Evolutionary conservation across 2,329 filamentous ascomycete species (phyloP).

Genomic region (Sclerotinia glacialis): DNA sequence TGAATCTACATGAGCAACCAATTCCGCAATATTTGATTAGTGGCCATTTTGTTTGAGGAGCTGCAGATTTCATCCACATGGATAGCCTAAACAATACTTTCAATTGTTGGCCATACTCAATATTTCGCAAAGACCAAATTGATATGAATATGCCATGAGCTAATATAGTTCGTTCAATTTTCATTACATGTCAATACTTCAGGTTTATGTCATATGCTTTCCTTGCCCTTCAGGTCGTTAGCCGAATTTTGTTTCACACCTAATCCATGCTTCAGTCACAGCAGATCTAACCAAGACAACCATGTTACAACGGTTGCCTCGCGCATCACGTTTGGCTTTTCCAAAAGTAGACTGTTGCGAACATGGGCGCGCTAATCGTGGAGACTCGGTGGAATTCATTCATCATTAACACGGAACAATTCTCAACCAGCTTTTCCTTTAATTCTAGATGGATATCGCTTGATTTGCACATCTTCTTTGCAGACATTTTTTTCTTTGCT

Average conservation of each 20-base stretch:
- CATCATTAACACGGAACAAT: background rate
- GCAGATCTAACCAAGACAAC: background rate
- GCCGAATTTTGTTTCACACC: constrained; percentile 3
- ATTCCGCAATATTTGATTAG: too few species aligned
- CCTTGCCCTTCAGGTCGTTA: background rate
- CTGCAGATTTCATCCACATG: background rate
- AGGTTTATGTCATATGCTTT: background rate
- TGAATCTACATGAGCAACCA: background rate
- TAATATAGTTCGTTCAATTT: background rate
- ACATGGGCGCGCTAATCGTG: background rate
- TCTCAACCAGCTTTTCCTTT: background rate
- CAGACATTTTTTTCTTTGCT: background rate
- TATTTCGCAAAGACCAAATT: background rate
- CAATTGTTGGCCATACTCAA: background rate
- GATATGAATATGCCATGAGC: background rate
- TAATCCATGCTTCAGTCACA: background rate
- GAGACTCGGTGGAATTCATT: background rate
- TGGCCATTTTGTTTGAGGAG: background rate
- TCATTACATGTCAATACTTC: background rate
- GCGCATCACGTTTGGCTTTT: background rate
- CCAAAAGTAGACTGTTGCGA: background rate
- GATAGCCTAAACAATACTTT: too few species aligned
- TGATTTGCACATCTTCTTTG: background rate
- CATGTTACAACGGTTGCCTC: background rate
- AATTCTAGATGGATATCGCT: background rate